phyloP scores from a whole-genome alignment of 441 rosid genomes.

The Pelargonium exstipulatum region DNA sequence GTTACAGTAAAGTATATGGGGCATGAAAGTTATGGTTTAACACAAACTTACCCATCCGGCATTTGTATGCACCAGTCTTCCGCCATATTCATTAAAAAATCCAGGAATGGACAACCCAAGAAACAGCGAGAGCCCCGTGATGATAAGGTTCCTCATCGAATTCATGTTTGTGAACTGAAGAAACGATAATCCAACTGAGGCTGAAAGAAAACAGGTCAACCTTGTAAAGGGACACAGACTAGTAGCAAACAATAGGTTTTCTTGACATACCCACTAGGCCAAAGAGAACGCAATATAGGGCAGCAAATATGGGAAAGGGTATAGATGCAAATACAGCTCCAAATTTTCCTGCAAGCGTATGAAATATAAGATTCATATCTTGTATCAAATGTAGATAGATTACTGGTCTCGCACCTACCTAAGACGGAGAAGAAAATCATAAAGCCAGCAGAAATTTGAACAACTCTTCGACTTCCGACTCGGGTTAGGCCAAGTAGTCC shows the following conservation, averaged over 20 bases:
- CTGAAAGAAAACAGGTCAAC: conserved; percentile 25
- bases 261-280: conserved; percentile 47
- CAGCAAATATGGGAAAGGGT: conserved; percentile 63
- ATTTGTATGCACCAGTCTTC: conserved; percentile 50
- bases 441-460: conserved; percentile 67
- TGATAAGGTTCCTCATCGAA: conserved; percentile 54
- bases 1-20: too few relatives aligned
- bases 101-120: conserved; percentile 61
- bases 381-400: too few relatives aligned
- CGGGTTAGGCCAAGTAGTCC: conserved; percentile 60
- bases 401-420: conserved; percentile 24
- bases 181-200: conserved; percentile 62
- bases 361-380: neutral
- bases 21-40: neutral
- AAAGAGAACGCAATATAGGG: conserved; percentile 54
- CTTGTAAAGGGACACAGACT: neutral
- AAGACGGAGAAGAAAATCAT: conserved; percentile 64
- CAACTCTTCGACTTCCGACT: conserved; percentile 66
- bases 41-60: conserved; percentile 56
- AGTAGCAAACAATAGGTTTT: neutral
- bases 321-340: conserved; percentile 77
- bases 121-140: conserved; percentile 56
- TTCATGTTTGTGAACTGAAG: conserved; percentile 82
- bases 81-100: conserved; percentile 44
- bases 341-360: conserved; percentile 49